Evolutionary conservation across 2,329 filamentous ascomycete genomes (phyloP), one percentile per base, ranked within the genome.

Genomic region (Mycosphaerella sp.): DNA sequence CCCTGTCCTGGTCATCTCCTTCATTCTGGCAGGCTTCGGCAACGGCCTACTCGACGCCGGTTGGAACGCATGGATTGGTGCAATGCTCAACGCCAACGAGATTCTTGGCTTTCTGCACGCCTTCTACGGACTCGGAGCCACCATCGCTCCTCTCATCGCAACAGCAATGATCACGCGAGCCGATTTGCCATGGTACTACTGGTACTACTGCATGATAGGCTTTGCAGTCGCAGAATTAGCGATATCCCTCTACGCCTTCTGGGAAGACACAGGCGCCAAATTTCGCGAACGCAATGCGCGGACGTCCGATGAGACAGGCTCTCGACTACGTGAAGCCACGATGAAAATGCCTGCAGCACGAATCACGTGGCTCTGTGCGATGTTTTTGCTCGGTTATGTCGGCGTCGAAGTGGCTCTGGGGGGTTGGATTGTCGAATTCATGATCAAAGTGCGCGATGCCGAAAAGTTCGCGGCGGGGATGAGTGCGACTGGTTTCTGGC

Each of bases 371-470:
- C 74, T 89, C n/a, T 76, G 82, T 42, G 79, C 87, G 2, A 56
- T 86, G 1, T 95, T 95, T 67, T 73, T 95, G 11, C 78, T 95
- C 4, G 81, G 82, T 7, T 95, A 95, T 64, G 84, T 92, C 0
- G 89, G 89, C 3, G 78, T 81, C 5, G 89, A 95, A 70, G 85
- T 89, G 56, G 82, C 81, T 0, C 74, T 90, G 2, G 85, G 85
- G 17, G 88, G 88, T 12, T 93, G 88, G 88, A 85, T 95, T 58
- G 84, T 89, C 46, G 85, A 84, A 0, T 95, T 95, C 67, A 95
- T 95, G 87, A 82, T 91, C n/a, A 76, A 80, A 17, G 83, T 90
- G 23, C 80, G 90, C 11, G 70, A 84, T 38, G 87, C 84, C 3
- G 78, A 76, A 23, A 74, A 82, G 0, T 92, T 93, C 64, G 78